Conservation (phyloP, 2,329 filamentous ascomycete species). For the Cordyceps sp. region DNA sequence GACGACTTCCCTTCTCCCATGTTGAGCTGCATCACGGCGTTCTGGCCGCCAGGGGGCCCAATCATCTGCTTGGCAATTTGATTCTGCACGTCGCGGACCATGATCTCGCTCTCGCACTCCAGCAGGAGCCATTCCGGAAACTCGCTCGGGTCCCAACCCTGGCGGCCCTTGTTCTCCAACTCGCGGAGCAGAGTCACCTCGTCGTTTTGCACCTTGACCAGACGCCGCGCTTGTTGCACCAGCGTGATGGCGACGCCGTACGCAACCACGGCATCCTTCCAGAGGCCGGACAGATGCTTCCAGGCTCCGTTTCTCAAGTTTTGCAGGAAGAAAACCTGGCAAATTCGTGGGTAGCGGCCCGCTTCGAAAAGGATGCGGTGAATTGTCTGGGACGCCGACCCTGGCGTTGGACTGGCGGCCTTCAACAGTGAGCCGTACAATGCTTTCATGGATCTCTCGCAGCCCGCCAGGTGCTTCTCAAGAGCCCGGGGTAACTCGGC, state of each 20-base stretch:
- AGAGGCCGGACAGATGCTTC: constrained; percentile 10
- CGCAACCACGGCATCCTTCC: constrained; percentile 17
- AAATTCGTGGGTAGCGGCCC: background rate
- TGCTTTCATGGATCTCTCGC: background rate
- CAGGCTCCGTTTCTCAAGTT: background rate
- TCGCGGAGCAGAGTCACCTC: constrained; percentile 12
- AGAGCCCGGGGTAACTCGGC: background rate
- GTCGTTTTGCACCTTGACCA: constrained; percentile 11
- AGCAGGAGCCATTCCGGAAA: constrained; percentile 45
- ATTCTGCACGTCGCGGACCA: constrained; percentile 43
- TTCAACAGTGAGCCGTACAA: background rate
- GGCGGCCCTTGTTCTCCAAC: constrained; percentile 32
- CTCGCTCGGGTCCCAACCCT: constrained; percentile 32
- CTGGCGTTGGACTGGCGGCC: background rate
- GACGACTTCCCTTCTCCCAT: constrained; percentile 60
- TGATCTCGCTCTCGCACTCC: constrained; percentile 44
- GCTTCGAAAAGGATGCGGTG: background rate
- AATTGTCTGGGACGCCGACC: background rate
- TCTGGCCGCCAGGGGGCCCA: constrained; percentile 16
- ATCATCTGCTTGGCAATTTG: constrained; percentile 41
- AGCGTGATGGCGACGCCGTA: constrained; percentile 23
- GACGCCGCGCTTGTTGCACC: constrained; percentile 23
- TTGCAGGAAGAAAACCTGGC: background rate
- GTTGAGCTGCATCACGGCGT: constrained; percentile 42
- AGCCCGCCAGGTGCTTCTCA: background rate